Conservation (phyloP, 1,139 yeast genomes). For the Blastobotrys capitulatus region DNA sequence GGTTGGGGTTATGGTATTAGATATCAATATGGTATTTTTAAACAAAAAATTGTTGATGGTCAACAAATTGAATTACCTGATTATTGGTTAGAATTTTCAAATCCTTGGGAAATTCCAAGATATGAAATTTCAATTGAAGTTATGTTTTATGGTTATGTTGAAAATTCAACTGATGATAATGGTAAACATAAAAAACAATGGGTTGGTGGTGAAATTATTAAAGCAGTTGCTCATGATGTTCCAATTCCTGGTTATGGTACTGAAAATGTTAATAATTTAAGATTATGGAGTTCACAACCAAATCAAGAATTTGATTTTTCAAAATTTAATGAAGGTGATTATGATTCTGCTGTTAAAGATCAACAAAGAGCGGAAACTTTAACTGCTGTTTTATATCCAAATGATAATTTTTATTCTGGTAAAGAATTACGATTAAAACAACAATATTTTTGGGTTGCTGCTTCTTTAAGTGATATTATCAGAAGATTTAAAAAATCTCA, state of each 20-base stretch:
- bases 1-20: conserved; percentile 97
- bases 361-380: conserved; percentile 90
- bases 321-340: conserved; percentile 90
- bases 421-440: conserved; percentile 90
- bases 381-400: conserved; percentile 87
- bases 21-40: conserved; percentile 89
- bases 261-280: conserved; percentile 76
- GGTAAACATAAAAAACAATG: conserved; percentile 57
- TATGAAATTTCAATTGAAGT: conserved; percentile 87
- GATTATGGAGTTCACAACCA: conserved; percentile 89
- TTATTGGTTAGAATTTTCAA: conserved; percentile 82
- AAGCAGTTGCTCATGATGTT: conserved; percentile 90
- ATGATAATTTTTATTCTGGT: conserved; percentile 87
- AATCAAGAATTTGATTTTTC: conserved; percentile 88
- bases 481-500: conserved; percentile 82
- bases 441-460: conserved; percentile 96
- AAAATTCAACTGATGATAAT: conserved; percentile 50
- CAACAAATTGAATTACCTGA: conserved; percentile 94
- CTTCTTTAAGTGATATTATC: conserved; percentile 84
- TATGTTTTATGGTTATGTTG: conserved; percentile 82
- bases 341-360: conserved; percentile 72
- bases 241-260: conserved; percentile 92
- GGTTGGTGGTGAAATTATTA: conserved; percentile 84
- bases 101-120: conserved; percentile 92
- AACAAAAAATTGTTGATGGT: conserved; percentile 86